Percentiles rank a stretch among this genome's conserved stretches.
phyloP scores from a whole-genome alignment of 495 filamentous ascomycete species.

The Aspergillus haitiensis region DNA sequence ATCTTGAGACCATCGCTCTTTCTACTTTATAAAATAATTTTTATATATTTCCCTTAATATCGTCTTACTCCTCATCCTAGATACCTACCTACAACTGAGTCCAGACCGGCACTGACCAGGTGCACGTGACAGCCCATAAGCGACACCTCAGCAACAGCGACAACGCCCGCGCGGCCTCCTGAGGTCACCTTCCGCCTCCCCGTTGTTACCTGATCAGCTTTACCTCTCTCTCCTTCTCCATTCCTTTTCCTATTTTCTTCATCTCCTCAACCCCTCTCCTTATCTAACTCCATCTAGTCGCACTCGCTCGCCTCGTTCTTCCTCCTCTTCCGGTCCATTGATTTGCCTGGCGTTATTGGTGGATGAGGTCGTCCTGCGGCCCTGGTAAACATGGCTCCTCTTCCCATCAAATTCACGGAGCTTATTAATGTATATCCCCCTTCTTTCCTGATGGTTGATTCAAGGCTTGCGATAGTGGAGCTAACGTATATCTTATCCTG shows the following conservation, averaged over 20 bases:
- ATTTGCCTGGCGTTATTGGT: slow-evolving; percentile 49
- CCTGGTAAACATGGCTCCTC: slow-evolving; percentile 64
- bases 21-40: too few species aligned
- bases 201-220: slow-evolving; percentile 26
- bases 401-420: slow-evolving; percentile 96
- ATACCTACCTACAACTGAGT: not conserved
- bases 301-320: slow-evolving; percentile 26
- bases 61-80: not conserved
- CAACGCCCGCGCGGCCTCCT: slow-evolving; percentile 42
- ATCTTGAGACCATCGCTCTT: too few species aligned
- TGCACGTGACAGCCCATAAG: slow-evolving; percentile 46
- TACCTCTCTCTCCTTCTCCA: slow-evolving; percentile 30
- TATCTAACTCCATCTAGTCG: slow-evolving; percentile 21
- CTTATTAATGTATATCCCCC: slow-evolving; percentile 71
- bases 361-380: slow-evolving; percentile 52
- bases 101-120: slow-evolving; percentile 15
- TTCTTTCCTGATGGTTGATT: slow-evolving; percentile 5
- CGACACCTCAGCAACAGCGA: slow-evolving; percentile 55
- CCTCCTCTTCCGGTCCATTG: slow-evolving; percentile 30
- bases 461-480: not conserved
- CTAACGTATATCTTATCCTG: slow-evolving; percentile 28
- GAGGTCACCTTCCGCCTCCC: slow-evolving; percentile 42
- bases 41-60: not conserved
- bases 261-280: slow-evolving; percentile 20
- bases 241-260: slow-evolving; percentile 22